Base-by-base conservation (phyloP, 805 yeast species). In the Candida boidinii region DNA sequence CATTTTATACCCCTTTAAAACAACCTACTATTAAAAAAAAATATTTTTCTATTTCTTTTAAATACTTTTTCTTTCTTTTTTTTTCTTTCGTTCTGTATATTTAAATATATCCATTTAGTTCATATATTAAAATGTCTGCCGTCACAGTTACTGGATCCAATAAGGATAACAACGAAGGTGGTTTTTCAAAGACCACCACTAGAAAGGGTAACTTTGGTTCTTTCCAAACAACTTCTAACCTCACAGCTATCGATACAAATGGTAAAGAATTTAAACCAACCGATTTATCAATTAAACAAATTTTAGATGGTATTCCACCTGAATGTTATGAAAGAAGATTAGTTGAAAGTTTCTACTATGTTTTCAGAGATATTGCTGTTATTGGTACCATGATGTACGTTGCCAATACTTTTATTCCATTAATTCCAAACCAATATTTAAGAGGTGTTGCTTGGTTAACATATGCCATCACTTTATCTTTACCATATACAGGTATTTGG, bases 401-500 rank as follows among this genome's bases (percentile, higher is more conserved):
- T 13, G 82, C 77, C 30, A 62, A 69, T 53, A 62, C 60, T 31
- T 64, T 62, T 44, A 75, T 81, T 44, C 82, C 75, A 17, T 39
- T 53, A 40, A 46, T 79, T 28, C 68, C 71, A 15, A 54, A 56
- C 38, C 44, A 47, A 23, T 42, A 53, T 10, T 48, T 66, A 6
- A 68, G 92, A 42, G 68, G 69, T 37, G 52, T 60, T 7, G 69
- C 72, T 30, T 83, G 92, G 90, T 43, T 65, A 25, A 56, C 52
- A 13, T 77, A 80, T 50, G 56, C 74, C 14, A 49, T 67, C 34
- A 50, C 60, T 28, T 72, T 73, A 46, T 86, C 90, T 19, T 60
- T 83, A 35, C 72, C 80, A 39, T 77, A 78, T 37, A 78, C 87
- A 20, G 94, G 94, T 29, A 34, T 79, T 30, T 84, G 94, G 94